A percentile compares a stretch with the other conserved stretches of the same genome.
Evolutionary conservation across 2,329 filamentous ascomycete species (phyloP).

Genomic region (Cercospora sp.): DNA sequence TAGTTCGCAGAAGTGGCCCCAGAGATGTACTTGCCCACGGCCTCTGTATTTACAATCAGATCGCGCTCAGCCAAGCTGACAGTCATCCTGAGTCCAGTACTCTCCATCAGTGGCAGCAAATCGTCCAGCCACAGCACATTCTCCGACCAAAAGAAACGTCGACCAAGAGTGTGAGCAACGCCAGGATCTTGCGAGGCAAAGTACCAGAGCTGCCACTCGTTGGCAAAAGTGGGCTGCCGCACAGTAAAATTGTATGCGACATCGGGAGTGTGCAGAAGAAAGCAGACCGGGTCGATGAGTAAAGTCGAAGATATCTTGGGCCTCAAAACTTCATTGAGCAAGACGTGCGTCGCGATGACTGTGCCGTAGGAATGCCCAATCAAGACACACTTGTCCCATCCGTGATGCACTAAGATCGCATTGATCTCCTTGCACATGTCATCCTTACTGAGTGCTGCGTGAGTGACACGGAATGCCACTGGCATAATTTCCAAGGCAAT

Average conservation of each 20-base stretch:
- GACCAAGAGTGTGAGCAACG: conserved; percentile 62
- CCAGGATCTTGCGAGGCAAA: conserved; percentile 68
- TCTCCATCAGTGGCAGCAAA: conserved; percentile 45
- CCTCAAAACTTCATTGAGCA: conserved; percentile 52
- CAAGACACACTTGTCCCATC: conserved; percentile 60
- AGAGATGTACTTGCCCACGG: conserved; percentile 59
- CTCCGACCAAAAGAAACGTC: conserved; percentile 71
- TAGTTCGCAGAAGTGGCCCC: conserved; percentile 19
- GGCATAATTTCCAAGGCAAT: conserved; percentile 66
- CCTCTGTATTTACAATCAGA: conserved; percentile 63
- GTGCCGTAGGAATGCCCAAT: conserved; percentile 64
- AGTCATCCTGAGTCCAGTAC: conserved; percentile 47
- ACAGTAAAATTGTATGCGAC: conserved; percentile 71
- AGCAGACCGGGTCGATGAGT: conserved; percentile 64
- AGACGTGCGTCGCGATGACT: conserved; percentile 62
- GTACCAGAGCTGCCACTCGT: conserved; percentile 70
- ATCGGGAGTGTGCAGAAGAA: conserved; percentile 67
- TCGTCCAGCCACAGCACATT: conserved; percentile 72
- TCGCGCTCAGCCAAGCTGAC: conserved; percentile 62
- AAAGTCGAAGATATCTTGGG: conserved; percentile 51
- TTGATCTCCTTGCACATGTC: conserved; percentile 61
- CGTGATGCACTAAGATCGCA: conserved; percentile 58
- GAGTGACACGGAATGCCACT: conserved; percentile 63
- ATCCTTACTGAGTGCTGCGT: conserved; percentile 52
- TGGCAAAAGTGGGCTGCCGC: conserved; percentile 51